phyloP scores from a whole-genome alignment of 257 asterid species.

The Asclepias syriaca region DNA sequence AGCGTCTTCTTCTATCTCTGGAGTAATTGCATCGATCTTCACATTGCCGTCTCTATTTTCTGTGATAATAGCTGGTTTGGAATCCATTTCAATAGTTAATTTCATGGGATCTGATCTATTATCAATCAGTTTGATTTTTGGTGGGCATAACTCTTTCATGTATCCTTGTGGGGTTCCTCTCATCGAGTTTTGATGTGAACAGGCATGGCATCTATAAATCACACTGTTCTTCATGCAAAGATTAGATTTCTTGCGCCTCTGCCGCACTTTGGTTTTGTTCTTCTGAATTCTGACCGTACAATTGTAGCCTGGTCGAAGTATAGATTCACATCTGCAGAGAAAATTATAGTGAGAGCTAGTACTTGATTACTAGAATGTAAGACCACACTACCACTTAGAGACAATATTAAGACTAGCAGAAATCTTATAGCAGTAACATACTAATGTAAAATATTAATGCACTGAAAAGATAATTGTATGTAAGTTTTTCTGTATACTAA shows the following conservation, averaged over 20 bases:
- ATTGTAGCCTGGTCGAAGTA: conserved; percentile 63
- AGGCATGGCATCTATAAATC: conserved; percentile 60
- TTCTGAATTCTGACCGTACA: conserved; percentile 55
- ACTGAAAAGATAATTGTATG: background rate
- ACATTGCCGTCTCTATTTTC: conserved; percentile 1
- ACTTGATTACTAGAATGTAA: background rate
- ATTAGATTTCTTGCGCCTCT: conserved; percentile 31
- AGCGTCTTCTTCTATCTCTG: conserved; percentile 23
- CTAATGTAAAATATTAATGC: background rate
- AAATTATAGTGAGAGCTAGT: conserved; percentile 14
- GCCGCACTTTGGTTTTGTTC: conserved; percentile 29
- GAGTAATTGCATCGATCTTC: conserved; percentile 18
- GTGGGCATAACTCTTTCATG: conserved; percentile 45
- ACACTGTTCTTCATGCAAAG: conserved; percentile 39
- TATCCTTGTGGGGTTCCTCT: conserved; percentile 68
- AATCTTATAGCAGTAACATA: background rate
- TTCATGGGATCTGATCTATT: conserved; percentile 17
- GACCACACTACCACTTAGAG: background rate
- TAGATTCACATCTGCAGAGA: conserved; percentile 59
- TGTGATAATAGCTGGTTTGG: conserved; percentile 12
- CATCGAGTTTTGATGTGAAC: conserved; percentile 54
- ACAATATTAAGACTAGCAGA: background rate
- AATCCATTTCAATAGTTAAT: conserved; percentile 13
- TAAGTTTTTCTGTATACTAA: background rate
- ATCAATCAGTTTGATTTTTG: conserved; percentile 28